Conservation (phyloP, 2,329 filamentous ascomycete species). For the Cucurbitaria berberidis region DNA sequence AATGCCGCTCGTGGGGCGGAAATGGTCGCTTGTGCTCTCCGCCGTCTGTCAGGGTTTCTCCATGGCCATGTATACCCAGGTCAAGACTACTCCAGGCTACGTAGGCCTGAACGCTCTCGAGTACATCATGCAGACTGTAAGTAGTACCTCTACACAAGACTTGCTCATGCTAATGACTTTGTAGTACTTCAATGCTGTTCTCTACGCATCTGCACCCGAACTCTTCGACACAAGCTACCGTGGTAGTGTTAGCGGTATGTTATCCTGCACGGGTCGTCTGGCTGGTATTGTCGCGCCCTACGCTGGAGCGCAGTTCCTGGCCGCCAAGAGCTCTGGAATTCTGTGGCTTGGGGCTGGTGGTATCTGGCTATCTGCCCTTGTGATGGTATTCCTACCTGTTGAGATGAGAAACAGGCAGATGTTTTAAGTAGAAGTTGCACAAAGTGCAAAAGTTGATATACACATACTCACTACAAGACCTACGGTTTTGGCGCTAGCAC, state of each 20-base stretch:
- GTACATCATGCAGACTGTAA: conserved; percentile 43
- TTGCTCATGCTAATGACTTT: background rate
- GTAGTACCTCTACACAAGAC: background rate
- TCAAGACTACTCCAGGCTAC: conserved; percentile 31
- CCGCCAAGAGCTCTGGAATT: conserved; percentile 30
- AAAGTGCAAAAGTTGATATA: too few relatives aligned
- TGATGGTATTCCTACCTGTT: conserved; percentile 39
- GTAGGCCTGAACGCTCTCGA: conserved; percentile 39
- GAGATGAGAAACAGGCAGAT: conserved; percentile 41
- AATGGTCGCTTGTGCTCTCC: conserved; percentile 39
- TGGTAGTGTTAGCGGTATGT: conserved; percentile 40
- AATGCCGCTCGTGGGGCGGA: conserved; percentile 35
- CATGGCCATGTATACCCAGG: conserved; percentile 43
- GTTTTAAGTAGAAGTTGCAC: conserved; percentile 29
- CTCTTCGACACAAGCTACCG: conserved; percentile 38
- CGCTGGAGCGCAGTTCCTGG: conserved; percentile 33
- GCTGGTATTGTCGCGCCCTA: conserved; percentile 39
- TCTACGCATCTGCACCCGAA: conserved; percentile 39
- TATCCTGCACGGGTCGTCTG: conserved; percentile 35
- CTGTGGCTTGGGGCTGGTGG: conserved; percentile 39
- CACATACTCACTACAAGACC: too few relatives aligned
- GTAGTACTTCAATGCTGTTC: conserved; percentile 39
- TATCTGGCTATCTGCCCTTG: conserved; percentile 36
- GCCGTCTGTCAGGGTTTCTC: conserved; percentile 35
- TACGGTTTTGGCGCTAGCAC: too few relatives aligned